Evolutionary conservation across 2,329 filamentous ascomycete genomes (phyloP), one percentile per base, ranked within the genome.

Genomic region (Nectriaceae sp.): DNA sequence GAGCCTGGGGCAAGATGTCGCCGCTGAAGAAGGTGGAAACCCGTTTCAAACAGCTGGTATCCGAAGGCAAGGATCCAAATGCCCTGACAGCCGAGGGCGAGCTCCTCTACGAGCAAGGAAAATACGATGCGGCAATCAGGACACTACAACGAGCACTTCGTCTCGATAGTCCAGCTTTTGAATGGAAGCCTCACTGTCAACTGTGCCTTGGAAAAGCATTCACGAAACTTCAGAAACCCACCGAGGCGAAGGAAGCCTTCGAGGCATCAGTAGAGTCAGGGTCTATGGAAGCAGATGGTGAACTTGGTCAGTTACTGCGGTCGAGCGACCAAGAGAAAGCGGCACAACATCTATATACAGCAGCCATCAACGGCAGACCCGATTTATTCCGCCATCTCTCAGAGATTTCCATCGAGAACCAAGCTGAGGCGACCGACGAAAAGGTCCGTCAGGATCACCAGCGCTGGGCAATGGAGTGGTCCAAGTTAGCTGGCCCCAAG

Each of bases 61-160:
- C 54, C 11, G 46, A 52, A 22, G 64, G 59, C 21, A 60, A 54
- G n/a, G 61, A 73, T 31, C 57, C 68, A 3, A 59, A 73, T 38
- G 71, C 69, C 24, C 56, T 73, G 19, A 63, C 65, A 4, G 55
- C 63, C 8, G 62, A 71, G 36, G 71, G 65, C 15, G 60, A 65
- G 44, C 21, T 56, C 21, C 60, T 67, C 11, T 60, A 57, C 40
- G 39, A 42, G 21, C 50, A 57, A 33, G 61, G 58, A 5, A 61
- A 55, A 26, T 62, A 60, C 43, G 46, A 49, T 1, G 57, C 54
- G 8, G 62, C 66, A 4, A 51, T 49, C 20, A 43, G 42, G 15
- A 38, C 53, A 4, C 46, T 68, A 11, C 47, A 57, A 26, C 54
- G 55, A 21, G 68, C 68, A 4, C 57, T 69, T 11, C 43, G 36